Percentiles rank a stretch among this genome's conserved stretches.
Evolutionary conservation across 2,329 filamentous ascomycete genomes (phyloP).

Genomic region (Stachybotrys elegans): DNA sequence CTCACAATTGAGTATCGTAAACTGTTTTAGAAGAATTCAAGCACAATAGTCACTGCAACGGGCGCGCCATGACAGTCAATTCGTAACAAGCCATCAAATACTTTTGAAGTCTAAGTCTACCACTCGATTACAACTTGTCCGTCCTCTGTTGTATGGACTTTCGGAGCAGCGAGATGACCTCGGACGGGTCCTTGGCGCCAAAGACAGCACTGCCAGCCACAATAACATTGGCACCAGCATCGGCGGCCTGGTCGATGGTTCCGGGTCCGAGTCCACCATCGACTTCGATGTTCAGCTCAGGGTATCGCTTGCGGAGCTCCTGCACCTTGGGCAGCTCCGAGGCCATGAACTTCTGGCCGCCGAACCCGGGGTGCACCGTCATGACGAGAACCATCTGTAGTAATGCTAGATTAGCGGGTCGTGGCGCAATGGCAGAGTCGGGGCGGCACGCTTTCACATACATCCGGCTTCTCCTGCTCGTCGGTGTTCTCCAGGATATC

Average conservation of each 20-base stretch:
- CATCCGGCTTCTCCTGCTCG: slow-evolving; percentile 78
- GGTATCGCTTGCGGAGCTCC: slow-evolving; percentile 77
- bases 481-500: slow-evolving; percentile 74
- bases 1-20: no score
- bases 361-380: slow-evolving; percentile 97
- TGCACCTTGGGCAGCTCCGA: slow-evolving; percentile 91
- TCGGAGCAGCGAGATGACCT: slow-evolving; percentile 79
- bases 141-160: slow-evolving; percentile 65
- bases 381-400: slow-evolving; percentile 93
- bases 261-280: slow-evolving; percentile 84
- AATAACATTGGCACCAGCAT: slow-evolving; percentile 96
- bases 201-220: slow-evolving; percentile 96
- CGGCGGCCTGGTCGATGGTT: slow-evolving; percentile 90
- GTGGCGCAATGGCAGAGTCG: neutral
- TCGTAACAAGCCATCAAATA: no score
- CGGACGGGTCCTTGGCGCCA: slow-evolving; percentile 79
- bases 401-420: no score
- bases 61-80: no score
- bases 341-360: slow-evolving; percentile 97
- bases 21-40: no score
- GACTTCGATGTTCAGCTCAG: slow-evolving; percentile 93
- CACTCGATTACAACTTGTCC: slow-evolving; percentile 37
- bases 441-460: slow-evolving; percentile 43
- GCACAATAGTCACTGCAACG: no score
- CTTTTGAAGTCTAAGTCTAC: no score